Evolutionary conservation across 495 filamentous ascomycete genomes (phyloP), one percentile per base, ranked within the genome.

Genomic region (Amorphotheca resinae): DNA sequence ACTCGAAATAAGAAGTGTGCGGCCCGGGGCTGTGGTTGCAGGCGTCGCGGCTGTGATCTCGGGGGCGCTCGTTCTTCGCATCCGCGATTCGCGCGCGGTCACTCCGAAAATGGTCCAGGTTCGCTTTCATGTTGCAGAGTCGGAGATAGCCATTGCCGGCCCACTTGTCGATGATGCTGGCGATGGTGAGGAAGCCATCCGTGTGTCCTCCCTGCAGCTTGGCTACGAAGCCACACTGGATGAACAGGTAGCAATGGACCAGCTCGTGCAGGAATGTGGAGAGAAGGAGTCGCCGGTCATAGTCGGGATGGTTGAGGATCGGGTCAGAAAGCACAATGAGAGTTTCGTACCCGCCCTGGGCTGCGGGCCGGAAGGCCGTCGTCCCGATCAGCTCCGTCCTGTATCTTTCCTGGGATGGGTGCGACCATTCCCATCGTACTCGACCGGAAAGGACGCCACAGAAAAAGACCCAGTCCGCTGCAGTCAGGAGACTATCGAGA

Each of bases 231-330:
- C 73, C 73, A 48, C 67, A 69, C 42, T 55, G 58, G 34, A 76
- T 67, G 45, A 76, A 75, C 26, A 76, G 54, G 46, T 73, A 76
- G 50, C 68, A 66, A 51, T 76, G 73, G 31, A 75, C 65, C 17
- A 74, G 59, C 55, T 76, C 73, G 51, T 76, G 73, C 41, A 76
- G 52, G 42, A 76, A 74, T 2, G 73, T 68, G 15, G 65, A 68
- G 41, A 76, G 72, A 22, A 76, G 62, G 22, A 76, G 60, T 28
- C 65, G 59, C 11, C 69, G 54, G 48, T 68, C 69, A 53, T 68
- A 75, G 28, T 55, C 58, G 23, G 49, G 45, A 35, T 64, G 57
- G 18, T 59, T 54, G 14, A 76, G 62, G 17, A 75, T 71, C 8
- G 66, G 59, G 16, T 61, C 56, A 22, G 68, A 72, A 22, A 76